Conservation (phyloP, 208 protist genomes). For the Crithidia acanthocephali region DNA sequence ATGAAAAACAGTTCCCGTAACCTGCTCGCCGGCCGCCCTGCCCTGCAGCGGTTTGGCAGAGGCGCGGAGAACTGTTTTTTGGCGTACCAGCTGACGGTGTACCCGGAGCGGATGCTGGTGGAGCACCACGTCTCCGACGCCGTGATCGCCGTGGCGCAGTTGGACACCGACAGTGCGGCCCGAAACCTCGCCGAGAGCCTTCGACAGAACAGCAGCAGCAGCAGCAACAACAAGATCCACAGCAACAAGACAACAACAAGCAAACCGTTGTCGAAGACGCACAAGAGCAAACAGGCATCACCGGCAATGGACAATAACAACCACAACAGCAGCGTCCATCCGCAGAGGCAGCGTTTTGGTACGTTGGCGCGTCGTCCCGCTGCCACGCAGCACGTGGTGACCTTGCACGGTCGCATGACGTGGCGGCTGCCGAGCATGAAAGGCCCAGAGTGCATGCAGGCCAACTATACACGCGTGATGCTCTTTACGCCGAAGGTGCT, state of each 20-base stretch:
- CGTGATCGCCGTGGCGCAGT: conserved; percentile 47
- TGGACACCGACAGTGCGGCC: neutral
- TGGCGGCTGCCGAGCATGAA: conserved; percentile 84
- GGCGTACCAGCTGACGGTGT: conserved; percentile 79
- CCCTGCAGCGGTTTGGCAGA: conserved; percentile 62
- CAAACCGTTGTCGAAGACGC: neutral
- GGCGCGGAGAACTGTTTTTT: conserved; percentile 65
- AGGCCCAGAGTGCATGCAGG: conserved; percentile 41
- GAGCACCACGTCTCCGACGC: conserved; percentile 64
- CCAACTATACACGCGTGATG: conserved; percentile 68
- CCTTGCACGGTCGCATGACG: conserved; percentile 80
- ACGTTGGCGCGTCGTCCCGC: conserved; percentile 5
- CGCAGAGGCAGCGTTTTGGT: conserved; percentile 9
- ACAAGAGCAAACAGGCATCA: neutral
- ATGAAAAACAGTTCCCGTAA: conserved; percentile 78
- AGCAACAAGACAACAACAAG: conserved; percentile 23
- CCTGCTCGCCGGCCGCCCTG: conserved; percentile 62
- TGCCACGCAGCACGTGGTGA: conserved; percentile 52
- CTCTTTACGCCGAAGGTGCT: conserved; percentile 66
- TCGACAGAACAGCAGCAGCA: too few relatives aligned
- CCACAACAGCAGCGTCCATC: conserved; percentile 2
- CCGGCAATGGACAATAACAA: neutral
- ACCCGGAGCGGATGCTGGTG: conserved; percentile 65
- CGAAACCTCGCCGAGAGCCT: too few relatives aligned
- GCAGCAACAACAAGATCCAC: neutral